Percentiles rank a stretch among this genome's conserved stretches.
Evolutionary conservation across 225 moss, liverwort and hornwort species (phyloP).

Genomic region (Ulota crispa): DNA sequence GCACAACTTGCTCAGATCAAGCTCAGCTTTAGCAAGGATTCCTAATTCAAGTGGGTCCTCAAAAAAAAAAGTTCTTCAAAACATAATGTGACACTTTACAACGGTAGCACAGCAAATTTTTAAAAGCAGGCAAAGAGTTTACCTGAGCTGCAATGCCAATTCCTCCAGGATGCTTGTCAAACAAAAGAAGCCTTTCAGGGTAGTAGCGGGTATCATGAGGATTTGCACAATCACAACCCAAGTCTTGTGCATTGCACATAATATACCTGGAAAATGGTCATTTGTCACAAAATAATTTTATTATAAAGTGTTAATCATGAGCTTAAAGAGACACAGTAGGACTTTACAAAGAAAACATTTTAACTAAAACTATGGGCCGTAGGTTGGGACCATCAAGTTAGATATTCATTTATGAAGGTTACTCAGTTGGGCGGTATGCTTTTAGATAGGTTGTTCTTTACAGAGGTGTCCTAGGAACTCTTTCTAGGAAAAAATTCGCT

Average conservation of each 20-base stretch:
- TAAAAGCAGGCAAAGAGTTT: not conserved
- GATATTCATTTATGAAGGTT: too few relatives aligned
- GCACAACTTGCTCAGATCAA: not conserved
- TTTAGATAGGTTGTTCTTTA: too few relatives aligned
- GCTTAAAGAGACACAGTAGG: not conserved
- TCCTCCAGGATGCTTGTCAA: slow-evolving; percentile 91
- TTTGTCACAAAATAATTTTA: not conserved
- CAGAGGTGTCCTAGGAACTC: too few relatives aligned
- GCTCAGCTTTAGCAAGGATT: not conserved
- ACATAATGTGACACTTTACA: not conserved
- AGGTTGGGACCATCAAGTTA: too few relatives aligned
- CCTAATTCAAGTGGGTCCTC: not conserved
- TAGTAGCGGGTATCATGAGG: slow-evolving; percentile 84
- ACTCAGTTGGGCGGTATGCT: too few relatives aligned
- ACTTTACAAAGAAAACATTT: too few relatives aligned
- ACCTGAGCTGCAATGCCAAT: slow-evolving; percentile 93
- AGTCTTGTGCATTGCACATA: slow-evolving; percentile 84
- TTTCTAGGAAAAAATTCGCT: too few relatives aligned
- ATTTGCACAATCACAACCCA: slow-evolving; percentile 89
- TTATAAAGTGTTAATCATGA: not conserved
- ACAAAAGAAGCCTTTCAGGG: slow-evolving; percentile 86
- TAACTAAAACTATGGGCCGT: too few relatives aligned
- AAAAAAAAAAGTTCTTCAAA: not conserved
- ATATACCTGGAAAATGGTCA: slow-evolving; percentile 61
- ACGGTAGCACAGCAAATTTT: not conserved